These are phyloP conservation scores for Sclerotinia nivalis DNA, from an alignment of 2,329 filamentous ascomycete species.

Conservation along the genomic window DNA sequence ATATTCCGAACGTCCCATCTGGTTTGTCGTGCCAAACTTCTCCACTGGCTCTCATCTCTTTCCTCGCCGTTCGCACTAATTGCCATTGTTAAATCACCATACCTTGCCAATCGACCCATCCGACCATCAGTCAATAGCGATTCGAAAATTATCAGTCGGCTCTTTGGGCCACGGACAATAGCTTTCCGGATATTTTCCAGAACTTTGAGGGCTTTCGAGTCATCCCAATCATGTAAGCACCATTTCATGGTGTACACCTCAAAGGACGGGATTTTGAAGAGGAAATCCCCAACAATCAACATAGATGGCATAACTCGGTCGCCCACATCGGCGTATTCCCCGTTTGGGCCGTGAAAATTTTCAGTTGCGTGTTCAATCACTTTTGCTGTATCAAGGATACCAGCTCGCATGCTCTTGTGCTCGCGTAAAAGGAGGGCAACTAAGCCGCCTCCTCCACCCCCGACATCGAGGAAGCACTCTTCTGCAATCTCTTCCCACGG, in stretches of 20 bases:
- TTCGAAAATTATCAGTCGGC: slow-evolving; percentile 45
- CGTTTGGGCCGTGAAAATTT: slow-evolving; percentile 38
- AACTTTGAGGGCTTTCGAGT: slow-evolving; percentile 22
- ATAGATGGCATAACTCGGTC: slow-evolving; percentile 36
- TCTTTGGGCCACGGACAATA: slow-evolving; percentile 35
- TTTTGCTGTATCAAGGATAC: slow-evolving; percentile 42
- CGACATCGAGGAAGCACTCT: slow-evolving; percentile 44
- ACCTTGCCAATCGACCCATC: slow-evolving; percentile 40
- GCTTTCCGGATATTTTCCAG: slow-evolving; percentile 37
- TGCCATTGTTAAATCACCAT: slow-evolving; percentile 49
- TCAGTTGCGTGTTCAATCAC: slow-evolving; percentile 42
- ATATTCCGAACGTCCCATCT: slow-evolving; percentile 22
- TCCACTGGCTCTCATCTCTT: slow-evolving; percentile 22
- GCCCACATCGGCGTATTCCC: slow-evolving; percentile 42
- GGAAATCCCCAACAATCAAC: slow-evolving; percentile 45
- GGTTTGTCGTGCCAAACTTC: slow-evolving; percentile 11
- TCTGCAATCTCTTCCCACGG: slow-evolving; percentile 45
- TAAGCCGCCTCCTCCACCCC: slow-evolving; percentile 46
- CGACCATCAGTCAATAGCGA: slow-evolving; percentile 42
- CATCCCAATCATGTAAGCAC: slow-evolving; percentile 42
- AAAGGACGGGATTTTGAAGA: slow-evolving; percentile 40
- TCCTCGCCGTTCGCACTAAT: slow-evolving; percentile 25
- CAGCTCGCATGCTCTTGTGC: slow-evolving; percentile 40
- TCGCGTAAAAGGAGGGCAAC: slow-evolving; percentile 43
- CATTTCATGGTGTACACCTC: slow-evolving; percentile 38